A percentile compares a stretch with the other conserved stretches of the same genome.
phyloP scores from a whole-genome alignment of 1,139 yeast species.

The Taphrina betulina region DNA sequence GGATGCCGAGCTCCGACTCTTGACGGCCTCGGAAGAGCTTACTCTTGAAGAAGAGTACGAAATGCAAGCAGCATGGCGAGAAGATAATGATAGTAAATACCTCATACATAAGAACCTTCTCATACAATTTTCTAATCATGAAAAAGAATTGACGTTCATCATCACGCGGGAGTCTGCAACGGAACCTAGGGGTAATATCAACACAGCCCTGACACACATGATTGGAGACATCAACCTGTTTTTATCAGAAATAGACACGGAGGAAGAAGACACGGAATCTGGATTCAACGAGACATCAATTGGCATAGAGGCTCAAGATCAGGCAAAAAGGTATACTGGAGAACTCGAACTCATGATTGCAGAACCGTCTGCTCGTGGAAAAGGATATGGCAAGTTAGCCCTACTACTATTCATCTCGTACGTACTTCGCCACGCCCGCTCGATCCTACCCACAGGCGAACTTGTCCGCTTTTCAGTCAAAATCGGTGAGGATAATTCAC shows the following conservation, averaged over 20 bases:
- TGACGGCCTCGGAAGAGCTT: constrained; percentile 33
- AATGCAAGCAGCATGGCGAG: constrained; percentile 32
- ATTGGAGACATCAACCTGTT: constrained; percentile 34
- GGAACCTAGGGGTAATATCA: background rate
- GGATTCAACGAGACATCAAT: no score
- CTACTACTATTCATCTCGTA: constrained; percentile 28
- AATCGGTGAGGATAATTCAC: constrained; percentile 26
- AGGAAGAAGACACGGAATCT: constrained; percentile 11
- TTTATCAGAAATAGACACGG: constrained; percentile 7
- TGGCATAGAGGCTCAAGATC: background rate
- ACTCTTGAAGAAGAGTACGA: constrained; percentile 32
- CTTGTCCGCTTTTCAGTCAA: constrained; percentile 16
- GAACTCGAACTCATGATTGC: constrained; percentile 35
- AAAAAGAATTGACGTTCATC: constrained; percentile 25
- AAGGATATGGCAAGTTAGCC: constrained; percentile 31
- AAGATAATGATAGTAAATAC: constrained; percentile 30
- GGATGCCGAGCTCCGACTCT: constrained; percentile 18
- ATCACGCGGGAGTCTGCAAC: background rate
- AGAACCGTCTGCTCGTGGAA: constrained; percentile 18
- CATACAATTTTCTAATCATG: no score
- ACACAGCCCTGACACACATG: constrained; percentile 8
- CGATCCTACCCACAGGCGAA: constrained; percentile 1
- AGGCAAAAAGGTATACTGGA: constrained; percentile 6
- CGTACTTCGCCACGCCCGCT: background rate
- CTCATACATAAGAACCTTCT: no score